Percentiles rank a stretch among this genome's conserved stretches.
Conservation (phyloP, 192 early-diverging fungal genomes). For the Coemansia sp. region DNA sequence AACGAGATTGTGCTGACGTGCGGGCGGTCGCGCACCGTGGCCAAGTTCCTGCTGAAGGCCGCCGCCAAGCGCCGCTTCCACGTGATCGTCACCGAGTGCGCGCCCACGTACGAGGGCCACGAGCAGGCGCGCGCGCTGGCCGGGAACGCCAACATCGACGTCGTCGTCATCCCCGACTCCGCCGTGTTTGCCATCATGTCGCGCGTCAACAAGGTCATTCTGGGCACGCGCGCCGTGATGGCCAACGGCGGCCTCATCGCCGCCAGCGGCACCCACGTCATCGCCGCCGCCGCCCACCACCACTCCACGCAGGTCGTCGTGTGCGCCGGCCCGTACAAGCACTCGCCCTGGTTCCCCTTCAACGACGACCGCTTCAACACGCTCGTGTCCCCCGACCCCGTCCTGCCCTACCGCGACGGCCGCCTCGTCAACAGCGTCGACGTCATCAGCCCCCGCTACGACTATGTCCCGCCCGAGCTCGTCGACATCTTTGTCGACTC, state of each 20-base stretch:
- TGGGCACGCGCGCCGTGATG: conserved; percentile 88
- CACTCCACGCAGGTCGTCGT: conserved; percentile 93
- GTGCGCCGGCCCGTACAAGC: conserved; percentile 83
- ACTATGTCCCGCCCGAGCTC: conserved; percentile 90
- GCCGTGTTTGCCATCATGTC: conserved; percentile 98
- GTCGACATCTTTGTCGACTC: conserved; percentile 90
- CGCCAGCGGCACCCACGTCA: conserved; percentile 71
- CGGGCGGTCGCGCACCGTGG: conserved; percentile 83
- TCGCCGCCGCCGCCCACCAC: conserved; percentile 89
- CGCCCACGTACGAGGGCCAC: conserved; percentile 87
- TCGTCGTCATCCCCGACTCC: conserved; percentile 87
- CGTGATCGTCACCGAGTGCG: conserved; percentile 92
- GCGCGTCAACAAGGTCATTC: conserved; percentile 94
- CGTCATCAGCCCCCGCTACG: conserved; percentile 83
- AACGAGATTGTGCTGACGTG: conserved; percentile 96
- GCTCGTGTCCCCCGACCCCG: conserved; percentile 71
- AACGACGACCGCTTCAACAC: conserved; percentile 84
- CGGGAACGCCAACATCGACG: conserved; percentile 74
- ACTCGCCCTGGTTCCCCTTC: conserved; percentile 85
- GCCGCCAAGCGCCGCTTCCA: conserved; percentile 85
- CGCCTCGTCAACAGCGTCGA: conserved; percentile 76
- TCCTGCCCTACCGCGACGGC: conserved; percentile 79
- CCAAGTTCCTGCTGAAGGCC: conserved; percentile 80
- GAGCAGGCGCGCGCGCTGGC: conserved; percentile 75
- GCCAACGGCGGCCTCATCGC: conserved; percentile 93